These are phyloP conservation scores for Ganoderma resinaceum DNA, from an alignment of 1,284 basidiomycete genomes.

Conservation along the genomic window DNA sequence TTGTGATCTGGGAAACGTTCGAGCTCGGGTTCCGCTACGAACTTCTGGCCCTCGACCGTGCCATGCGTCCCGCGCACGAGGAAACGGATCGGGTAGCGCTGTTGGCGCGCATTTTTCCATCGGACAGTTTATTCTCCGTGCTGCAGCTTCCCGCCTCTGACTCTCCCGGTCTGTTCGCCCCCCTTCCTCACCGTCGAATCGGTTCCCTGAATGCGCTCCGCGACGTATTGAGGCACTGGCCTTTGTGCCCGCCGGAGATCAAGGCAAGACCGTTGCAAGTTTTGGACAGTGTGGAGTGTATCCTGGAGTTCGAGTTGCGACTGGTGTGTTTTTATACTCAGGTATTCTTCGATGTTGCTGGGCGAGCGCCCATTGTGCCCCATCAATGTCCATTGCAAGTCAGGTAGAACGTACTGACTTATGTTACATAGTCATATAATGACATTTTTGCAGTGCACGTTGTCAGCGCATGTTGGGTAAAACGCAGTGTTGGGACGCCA, in stretches of 20 bases:
- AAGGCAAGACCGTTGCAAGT: neutral
- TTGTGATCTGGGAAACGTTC: constrained; percentile 19
- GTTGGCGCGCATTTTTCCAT: neutral
- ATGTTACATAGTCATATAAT: too few species aligned
- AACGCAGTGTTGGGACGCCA: too few species aligned
- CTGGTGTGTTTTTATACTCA: neutral
- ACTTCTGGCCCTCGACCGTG: constrained; percentile 14
- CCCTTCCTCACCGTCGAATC: neutral
- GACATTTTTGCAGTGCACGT: too few species aligned
- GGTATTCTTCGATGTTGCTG: neutral
- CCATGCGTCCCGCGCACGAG: neutral
- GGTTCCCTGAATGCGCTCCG: neutral
- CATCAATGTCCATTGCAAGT: too few species aligned
- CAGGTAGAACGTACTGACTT: too few species aligned
- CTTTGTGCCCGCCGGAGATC: neutral
- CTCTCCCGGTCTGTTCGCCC: neutral
- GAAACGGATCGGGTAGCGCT: neutral
- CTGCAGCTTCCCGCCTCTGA: neutral
- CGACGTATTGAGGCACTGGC: neutral
- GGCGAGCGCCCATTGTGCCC: neutral
- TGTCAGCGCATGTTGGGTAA: too few species aligned
- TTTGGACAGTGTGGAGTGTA: neutral
- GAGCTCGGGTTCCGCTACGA: constrained; percentile 26
- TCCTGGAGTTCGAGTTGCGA: neutral
- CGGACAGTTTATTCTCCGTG: neutral